Percentiles rank a stretch among this genome's conserved stretches.
These are phyloP conservation scores for Mucor circinelloides DNA, from an alignment of 371 early-diverging fungal species.

Conservation along the genomic window DNA sequence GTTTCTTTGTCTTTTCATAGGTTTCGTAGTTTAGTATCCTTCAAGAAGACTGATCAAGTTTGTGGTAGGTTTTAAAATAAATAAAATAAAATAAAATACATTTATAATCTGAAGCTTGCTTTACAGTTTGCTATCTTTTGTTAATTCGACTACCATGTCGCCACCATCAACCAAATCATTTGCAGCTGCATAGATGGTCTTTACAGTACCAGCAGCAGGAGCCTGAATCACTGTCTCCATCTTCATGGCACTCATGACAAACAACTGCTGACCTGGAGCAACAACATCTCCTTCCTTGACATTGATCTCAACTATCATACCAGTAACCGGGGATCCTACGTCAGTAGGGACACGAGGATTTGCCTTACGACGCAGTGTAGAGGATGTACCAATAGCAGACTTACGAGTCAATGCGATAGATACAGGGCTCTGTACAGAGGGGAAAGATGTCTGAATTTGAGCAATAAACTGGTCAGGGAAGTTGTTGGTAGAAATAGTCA, in stretches of 20 bases:
- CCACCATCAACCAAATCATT: conserved; percentile 42
- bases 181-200: conserved; percentile 23
- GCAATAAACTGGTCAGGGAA: conserved; percentile 42
- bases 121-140: conserved; percentile 31
- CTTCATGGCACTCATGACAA: conserved; percentile 52
- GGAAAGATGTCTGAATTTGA: conserved; percentile 22
- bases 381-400: conserved; percentile 16
- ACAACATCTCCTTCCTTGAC: conserved; percentile 35
- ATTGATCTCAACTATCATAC: conserved; percentile 43
- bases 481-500: conserved; percentile 36
- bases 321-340: conserved; percentile 41
- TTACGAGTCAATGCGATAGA: conserved; percentile 30
- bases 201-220: conserved; percentile 25
- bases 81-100: too few species aligned
- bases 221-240: conserved; percentile 47
- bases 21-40: too few species aligned
- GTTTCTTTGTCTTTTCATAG: too few species aligned
- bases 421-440: conserved; percentile 7
- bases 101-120: background rate
- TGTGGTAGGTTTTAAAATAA: too few species aligned
- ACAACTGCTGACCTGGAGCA: conserved; percentile 32
- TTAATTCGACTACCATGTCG: conserved; percentile 36
- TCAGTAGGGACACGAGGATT: conserved; percentile 25
- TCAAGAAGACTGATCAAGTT: too few species aligned
- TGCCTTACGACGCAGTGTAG: conserved; percentile 34